A percentile compares a stretch with the other conserved stretches of the same genome.
Evolutionary conservation across 139 green algal species (phyloP).

Genomic region (Chlorella vulgaris): DNA sequence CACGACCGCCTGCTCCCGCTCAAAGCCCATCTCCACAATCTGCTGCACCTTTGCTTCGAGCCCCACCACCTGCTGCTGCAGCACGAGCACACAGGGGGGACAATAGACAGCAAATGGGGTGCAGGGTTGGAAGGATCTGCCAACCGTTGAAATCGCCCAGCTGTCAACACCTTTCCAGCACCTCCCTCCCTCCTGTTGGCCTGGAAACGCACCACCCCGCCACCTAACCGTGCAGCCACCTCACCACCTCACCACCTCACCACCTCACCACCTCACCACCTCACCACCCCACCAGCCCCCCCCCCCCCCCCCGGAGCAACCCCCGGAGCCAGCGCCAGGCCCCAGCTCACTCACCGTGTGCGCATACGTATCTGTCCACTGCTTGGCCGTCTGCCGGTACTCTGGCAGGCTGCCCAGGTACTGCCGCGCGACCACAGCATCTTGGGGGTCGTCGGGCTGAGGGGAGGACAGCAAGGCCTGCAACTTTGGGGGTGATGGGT

Average conservation of each 20-base stretch:
- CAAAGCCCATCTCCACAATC: conserved; percentile 90
- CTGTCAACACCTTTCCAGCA: too few species aligned
- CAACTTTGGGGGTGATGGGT: not conserved
- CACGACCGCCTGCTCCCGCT: conserved; percentile 38
- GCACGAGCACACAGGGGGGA: not conserved
- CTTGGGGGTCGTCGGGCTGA: conserved; percentile 93
- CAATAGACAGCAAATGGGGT: not conserved
- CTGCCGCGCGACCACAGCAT: conserved; percentile 94
- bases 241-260: too few species aligned
- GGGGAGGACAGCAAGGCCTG: conserved; percentile 94
- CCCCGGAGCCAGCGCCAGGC: not conserved
- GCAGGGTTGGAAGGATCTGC: not conserved
- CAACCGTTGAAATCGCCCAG: too few species aligned
- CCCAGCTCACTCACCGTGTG: conserved; percentile 3
- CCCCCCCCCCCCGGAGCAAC: too few species aligned
- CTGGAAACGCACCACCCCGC: too few species aligned
- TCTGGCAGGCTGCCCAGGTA: conserved; percentile 71
- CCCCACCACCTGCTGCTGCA: conserved; percentile 41
- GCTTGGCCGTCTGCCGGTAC: conserved; percentile 73
- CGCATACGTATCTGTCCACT: conserved; percentile 62
- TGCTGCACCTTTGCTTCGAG: conserved; percentile 52
- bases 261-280: too few species aligned
- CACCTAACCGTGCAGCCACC: too few species aligned
- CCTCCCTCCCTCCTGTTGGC: too few species aligned
- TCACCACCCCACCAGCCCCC: too few species aligned